Conservation (phyloP, 164 flowering plant genomes). For the Tetrastigma voinierianum region DNA sequence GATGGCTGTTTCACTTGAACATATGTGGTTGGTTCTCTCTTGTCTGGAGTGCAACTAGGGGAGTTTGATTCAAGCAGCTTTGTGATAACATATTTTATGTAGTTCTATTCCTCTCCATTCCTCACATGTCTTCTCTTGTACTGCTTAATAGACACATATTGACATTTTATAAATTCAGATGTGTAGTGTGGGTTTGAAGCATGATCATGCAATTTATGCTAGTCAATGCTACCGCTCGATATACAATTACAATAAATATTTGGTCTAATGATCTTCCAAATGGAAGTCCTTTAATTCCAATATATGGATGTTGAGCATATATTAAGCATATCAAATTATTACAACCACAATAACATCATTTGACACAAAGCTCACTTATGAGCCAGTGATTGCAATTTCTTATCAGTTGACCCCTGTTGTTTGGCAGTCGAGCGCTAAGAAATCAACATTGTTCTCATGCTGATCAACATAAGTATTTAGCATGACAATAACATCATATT, state of each 20-base stretch:
- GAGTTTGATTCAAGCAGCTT: slow-evolving; percentile 83
- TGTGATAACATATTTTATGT: slow-evolving; percentile 91
- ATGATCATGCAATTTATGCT: not conserved
- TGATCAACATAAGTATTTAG: not conserved
- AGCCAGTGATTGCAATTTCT: not conserved
- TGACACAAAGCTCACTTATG: not conserved
- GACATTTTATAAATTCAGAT: not conserved
- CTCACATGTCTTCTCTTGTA: slow-evolving; percentile 95
- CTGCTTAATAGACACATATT: slow-evolving; percentile 31
- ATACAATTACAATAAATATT: not conserved
- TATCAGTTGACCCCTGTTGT: not conserved
- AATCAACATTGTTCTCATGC: not conserved
- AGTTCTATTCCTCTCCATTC: slow-evolving; percentile 79
- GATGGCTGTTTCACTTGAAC: slow-evolving; percentile 59
- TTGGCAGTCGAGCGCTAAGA: not conserved
- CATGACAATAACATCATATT: not conserved
- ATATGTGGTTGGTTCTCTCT: slow-evolving; percentile 95
- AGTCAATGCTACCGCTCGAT: not conserved
- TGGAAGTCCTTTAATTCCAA: slow-evolving; percentile 2
- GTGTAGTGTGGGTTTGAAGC: not conserved
- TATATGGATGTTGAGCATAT: not conserved
- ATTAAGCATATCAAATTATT: not conserved
- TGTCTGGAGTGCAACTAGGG: slow-evolving; percentile 97
- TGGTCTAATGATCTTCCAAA: too few relatives aligned
- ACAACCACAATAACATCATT: not conserved